Conservation (phyloP, 1,284 basidiomycete genomes). For the Puccinia triticina region DNA sequence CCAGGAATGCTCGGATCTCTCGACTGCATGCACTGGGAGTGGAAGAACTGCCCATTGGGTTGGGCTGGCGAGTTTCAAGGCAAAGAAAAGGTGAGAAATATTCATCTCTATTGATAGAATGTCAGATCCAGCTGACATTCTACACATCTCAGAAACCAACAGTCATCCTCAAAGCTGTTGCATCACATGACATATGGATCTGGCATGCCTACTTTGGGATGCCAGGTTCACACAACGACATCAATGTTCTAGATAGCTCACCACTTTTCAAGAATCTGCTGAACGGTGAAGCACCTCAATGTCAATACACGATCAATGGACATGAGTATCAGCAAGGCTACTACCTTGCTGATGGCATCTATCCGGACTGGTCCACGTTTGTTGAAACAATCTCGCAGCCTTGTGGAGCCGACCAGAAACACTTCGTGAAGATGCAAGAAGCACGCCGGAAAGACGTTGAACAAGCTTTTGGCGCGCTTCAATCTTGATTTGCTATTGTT, state of each 20-base stretch:
- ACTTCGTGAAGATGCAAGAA: background rate
- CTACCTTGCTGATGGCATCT: background rate
- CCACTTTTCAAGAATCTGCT: constrained; percentile 7
- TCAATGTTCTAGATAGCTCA: background rate
- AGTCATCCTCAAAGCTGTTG: constrained; percentile 4
- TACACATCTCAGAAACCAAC: background rate
- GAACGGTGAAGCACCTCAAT: background rate
- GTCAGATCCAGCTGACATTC: too few relatives aligned
- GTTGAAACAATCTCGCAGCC: too few relatives aligned
- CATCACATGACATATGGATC: constrained; percentile 14
- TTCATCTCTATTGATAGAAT: background rate
- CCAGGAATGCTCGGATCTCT: constrained; percentile 8
- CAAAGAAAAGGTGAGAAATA: background rate
- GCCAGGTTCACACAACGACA: background rate
- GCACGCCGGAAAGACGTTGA: constrained; percentile 3
- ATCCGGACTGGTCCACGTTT: too few relatives aligned
- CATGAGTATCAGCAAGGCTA: background rate
- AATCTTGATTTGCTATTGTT: background rate
- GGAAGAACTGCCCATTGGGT: too few relatives aligned
- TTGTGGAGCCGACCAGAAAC: too few relatives aligned
- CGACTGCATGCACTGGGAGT: too few relatives aligned
- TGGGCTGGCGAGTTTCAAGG: constrained; percentile 33
- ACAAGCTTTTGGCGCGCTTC: constrained; percentile 6
- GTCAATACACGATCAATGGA: background rate
- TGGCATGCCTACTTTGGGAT: constrained; percentile 31